Base-by-base conservation (phyloP, 345 rosid species). In the Lenwebbia sp. region DNA sequence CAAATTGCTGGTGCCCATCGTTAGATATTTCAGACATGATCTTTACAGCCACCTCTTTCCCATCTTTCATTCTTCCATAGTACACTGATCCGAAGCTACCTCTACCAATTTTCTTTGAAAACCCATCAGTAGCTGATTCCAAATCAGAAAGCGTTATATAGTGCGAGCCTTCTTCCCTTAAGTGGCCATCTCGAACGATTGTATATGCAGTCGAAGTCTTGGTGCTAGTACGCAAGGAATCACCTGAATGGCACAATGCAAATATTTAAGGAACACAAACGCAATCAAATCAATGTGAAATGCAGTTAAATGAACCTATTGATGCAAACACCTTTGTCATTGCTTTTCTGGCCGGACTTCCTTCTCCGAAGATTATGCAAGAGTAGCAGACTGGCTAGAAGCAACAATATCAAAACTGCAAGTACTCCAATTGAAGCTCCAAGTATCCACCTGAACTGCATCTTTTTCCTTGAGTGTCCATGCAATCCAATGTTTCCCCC, bases 21-120 rank as follows among this genome's bases (percentile, higher is more conserved):
- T 90, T 94, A 75, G 95, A 92, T 74, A 93, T 87, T 88, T 95
- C 99, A 23, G 93, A 93, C 88, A 95, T 98, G 82, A 93, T 89
- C 92, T 98, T 98, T 70, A 96, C 99, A 26, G 99, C 99, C 49
- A 98, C 91, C 89, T 98, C 99, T 88, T 96, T 98, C 56, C 98
- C 98, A 81, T 96, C 98, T 92, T 93, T 94, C 99, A 96, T 94
- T 91, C 92, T 93, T 37, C 99, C 99, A 87, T 98, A 92, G 93
- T 89, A 98, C 28, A 98, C 99, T 84, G 92, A 93, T 30, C 99
- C 99, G 70, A 96, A 96, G 88, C 99, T 98, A 89, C 99, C 99
- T 90, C 90, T 93, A 52, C 99, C 99, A 75, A 96, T 95, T 89
- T 92, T 93, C 93, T 89, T 94, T 47, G 93, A 92, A 86, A 96